These are phyloP conservation scores for Talaromyces sp. DNA, from an alignment of 2,329 filamentous ascomycete genomes.

Conservation along the genomic window DNA sequence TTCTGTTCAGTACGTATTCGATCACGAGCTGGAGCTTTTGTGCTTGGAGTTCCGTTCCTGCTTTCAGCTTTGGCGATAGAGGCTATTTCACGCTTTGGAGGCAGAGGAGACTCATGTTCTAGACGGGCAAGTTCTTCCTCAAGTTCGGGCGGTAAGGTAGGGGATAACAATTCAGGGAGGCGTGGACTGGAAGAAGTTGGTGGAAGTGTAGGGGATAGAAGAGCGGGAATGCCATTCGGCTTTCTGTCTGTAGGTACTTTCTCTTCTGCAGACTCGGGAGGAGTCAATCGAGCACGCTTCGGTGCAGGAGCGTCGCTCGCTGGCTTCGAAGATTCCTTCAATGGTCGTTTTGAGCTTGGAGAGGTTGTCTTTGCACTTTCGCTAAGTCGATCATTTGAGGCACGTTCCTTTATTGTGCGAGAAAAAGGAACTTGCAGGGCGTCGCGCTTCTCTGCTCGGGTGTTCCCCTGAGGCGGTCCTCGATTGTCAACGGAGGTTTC, in stretches of 20 bases:
- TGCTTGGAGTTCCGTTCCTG: constrained; percentile 21
- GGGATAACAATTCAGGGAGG: constrained; percentile 55
- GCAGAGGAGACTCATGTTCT: constrained; percentile 32
- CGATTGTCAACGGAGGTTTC: constrained; percentile 1
- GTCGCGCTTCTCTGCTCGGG: constrained; percentile 23
- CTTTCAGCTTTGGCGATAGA: constrained; percentile 18
- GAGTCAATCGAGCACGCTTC: constrained; percentile 42
- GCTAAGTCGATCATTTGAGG: not conserved
- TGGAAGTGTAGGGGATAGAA: constrained; percentile 41
- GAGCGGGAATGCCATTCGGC: constrained; percentile 31
- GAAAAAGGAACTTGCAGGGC: constrained; percentile 20
- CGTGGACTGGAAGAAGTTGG: constrained; percentile 39
- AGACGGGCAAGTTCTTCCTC: constrained; percentile 50
- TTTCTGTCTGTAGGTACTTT: constrained; percentile 23
- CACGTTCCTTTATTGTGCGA: constrained; percentile 9
- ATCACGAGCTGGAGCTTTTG: constrained; percentile 21
- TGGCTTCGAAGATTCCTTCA: constrained; percentile 7
- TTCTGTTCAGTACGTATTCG: constrained; percentile 21
- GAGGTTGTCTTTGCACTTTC: constrained; percentile 20
- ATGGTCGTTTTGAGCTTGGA: constrained; percentile 12
- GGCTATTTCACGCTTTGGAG: constrained; percentile 20
- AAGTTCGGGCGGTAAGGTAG: constrained; percentile 54
- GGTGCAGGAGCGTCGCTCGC: constrained; percentile 25
- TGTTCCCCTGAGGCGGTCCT: not conserved
- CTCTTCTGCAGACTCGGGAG: constrained; percentile 29